Conservation (phyloP, 176 grass and related monocot species). For the Stipa capillata region DNA sequence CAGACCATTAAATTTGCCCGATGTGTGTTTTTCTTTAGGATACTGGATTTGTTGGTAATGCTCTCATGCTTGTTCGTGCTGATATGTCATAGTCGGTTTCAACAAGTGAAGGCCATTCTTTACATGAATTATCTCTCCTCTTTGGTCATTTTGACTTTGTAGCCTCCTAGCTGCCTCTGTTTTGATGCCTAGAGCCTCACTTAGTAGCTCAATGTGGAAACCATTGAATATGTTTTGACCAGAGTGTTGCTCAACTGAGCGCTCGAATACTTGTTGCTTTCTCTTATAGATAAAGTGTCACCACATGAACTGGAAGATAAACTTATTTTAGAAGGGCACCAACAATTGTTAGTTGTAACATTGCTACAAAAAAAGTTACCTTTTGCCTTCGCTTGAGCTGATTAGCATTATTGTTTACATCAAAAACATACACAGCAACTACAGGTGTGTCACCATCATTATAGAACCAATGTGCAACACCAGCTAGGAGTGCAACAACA, state of each 20-base stretch:
- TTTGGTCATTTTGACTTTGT: constrained; percentile 26
- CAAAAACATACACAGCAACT: not conserved
- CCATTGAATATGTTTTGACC: constrained; percentile 2
- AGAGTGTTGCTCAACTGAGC: not conserved
- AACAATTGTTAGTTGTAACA: not conserved
- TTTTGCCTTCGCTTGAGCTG: not conserved
- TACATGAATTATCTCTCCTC: constrained; percentile 32
- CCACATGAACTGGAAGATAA: not conserved
- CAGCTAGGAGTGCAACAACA: not conserved
- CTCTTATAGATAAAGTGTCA: not conserved
- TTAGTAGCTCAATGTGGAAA: constrained; percentile 19
- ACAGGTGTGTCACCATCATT: not conserved
- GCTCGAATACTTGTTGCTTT: not conserved
- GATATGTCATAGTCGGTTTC: not conserved
- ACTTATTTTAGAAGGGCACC: not conserved
- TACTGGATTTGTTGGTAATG: not conserved
- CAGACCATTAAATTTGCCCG: not conserved
- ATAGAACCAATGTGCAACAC: constrained; percentile 25
- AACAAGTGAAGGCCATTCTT: not conserved
- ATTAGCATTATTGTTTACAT: not conserved
- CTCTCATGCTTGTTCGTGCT: not conserved
- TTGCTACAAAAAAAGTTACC: not conserved
- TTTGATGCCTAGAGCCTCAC: constrained; percentile 22
- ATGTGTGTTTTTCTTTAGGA: not conserved
- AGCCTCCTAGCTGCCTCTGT: constrained; percentile 5